Percentiles rank a stretch among this genome's conserved stretches.
phyloP scores from a whole-genome alignment of 2,329 filamentous ascomycete species.

The Coniochaeta pulveracea region DNA sequence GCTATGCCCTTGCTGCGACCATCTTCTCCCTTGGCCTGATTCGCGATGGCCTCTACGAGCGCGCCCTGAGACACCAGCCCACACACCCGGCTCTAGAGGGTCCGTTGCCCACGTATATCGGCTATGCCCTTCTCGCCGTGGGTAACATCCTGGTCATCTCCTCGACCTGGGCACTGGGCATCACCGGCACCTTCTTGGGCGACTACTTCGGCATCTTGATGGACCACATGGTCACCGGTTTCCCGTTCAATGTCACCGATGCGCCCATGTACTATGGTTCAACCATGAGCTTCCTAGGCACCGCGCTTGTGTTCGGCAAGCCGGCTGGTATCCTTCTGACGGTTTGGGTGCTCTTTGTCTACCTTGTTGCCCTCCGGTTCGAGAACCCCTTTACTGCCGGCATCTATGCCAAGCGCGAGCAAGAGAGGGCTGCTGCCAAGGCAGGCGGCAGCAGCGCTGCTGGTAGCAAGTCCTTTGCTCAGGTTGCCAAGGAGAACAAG shows the following conservation, averaged over 20 bases:
- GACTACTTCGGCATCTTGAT: conserved; percentile 99
- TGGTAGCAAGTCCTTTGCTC: too few relatives aligned
- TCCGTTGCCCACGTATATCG: conserved; percentile 47
- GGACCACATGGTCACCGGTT: conserved; percentile 87
- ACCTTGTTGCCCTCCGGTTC: conserved; percentile 69
- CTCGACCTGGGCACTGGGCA: conserved; percentile 83
- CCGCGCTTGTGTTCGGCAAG: conserved; percentile 74
- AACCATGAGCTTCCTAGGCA: conserved; percentile 84
- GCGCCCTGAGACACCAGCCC: conserved; percentile 66
- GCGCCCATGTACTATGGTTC: conserved; percentile 96
- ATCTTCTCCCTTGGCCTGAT: conserved; percentile 90
- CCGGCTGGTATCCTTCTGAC: conserved; percentile 76
- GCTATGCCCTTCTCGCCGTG: conserved; percentile 56
- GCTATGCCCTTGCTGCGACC: conserved; percentile 76
- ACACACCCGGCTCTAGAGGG: conserved; percentile 61
- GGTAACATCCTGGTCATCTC: conserved; percentile 82
- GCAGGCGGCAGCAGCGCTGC: too few relatives aligned
- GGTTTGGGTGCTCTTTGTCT: conserved; percentile 62
- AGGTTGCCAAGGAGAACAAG: too few relatives aligned
- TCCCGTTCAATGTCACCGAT: conserved; percentile 86
- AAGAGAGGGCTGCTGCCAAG: conserved; percentile 32
- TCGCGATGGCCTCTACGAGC: conserved; percentile 80
- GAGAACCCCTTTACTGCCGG: conserved; percentile 91
- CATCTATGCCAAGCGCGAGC: conserved; percentile 83
- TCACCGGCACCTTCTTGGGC: conserved; percentile 92